Percentiles rank a stretch among this genome's conserved stretches.
Conservation (phyloP, 2,329 filamentous ascomycete genomes). For the Beauveria rudraprayagi region DNA sequence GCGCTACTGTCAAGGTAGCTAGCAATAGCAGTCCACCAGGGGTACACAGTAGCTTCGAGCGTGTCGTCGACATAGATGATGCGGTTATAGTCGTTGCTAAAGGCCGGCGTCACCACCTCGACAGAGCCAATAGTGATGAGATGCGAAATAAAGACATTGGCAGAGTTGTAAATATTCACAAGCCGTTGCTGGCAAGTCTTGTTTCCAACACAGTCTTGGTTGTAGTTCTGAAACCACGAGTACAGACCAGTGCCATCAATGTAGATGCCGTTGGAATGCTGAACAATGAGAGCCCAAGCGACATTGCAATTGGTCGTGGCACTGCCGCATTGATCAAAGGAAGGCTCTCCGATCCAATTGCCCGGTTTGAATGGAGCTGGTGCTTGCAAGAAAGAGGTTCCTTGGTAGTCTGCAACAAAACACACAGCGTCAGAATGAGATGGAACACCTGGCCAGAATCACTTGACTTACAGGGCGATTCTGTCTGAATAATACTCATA, state of each 20-base stretch:
- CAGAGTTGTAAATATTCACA: slow-evolving; percentile 13
- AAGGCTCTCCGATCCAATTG: slow-evolving; percentile 3
- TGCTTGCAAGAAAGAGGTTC: slow-evolving; percentile 9
- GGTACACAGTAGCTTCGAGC: too few species aligned
- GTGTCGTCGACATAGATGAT: too few species aligned
- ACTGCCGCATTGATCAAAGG: slow-evolving; percentile 11
- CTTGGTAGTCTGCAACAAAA: slow-evolving; percentile 14
- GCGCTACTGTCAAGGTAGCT: too few species aligned
- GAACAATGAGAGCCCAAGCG: slow-evolving; percentile 20
- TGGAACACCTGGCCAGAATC: too few species aligned
- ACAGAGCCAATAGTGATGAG: too few species aligned
- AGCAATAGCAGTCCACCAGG: too few species aligned
- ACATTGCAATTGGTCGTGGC: slow-evolving; percentile 14
- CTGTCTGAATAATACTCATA: slow-evolving; percentile 39
- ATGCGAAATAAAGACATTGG: too few species aligned
- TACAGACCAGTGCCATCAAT: slow-evolving; percentile 22
- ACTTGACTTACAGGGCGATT: slow-evolving; percentile 13
- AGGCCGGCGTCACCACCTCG: too few species aligned
- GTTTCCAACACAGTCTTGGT: slow-evolving; percentile 18
- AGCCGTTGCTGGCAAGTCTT: slow-evolving; percentile 18
- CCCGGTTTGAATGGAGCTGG: slow-evolving; percentile 13
- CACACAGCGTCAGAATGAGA: not conserved
- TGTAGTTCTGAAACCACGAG: slow-evolving; percentile 20
- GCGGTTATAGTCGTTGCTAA: too few species aligned
- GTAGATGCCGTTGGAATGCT: slow-evolving; percentile 15